These are phyloP conservation scores for Penicillium fimorum DNA, from an alignment of 495 filamentous ascomycete species.

Conservation along the genomic window DNA sequence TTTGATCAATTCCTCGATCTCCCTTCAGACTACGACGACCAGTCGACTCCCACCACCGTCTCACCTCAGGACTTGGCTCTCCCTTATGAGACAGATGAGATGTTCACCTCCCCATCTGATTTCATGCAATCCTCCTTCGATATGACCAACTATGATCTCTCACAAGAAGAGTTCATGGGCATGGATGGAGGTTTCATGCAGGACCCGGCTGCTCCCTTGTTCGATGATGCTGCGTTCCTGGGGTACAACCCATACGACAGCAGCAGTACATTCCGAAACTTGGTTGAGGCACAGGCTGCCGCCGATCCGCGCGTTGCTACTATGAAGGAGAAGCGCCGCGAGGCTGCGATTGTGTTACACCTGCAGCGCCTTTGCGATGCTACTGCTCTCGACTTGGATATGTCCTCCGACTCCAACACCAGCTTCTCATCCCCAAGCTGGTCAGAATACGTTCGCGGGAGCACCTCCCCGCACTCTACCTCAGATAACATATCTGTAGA, in stretches of 20 bases:
- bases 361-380: slow-evolving; percentile 40
- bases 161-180: slow-evolving; percentile 24
- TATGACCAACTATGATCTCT: slow-evolving; percentile 26
- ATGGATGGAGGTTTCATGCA: slow-evolving; percentile 25
- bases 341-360: slow-evolving; percentile 45
- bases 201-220: slow-evolving; percentile 22
- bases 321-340: slow-evolving; percentile 45
- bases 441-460: slow-evolving; percentile 35
- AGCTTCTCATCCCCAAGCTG: slow-evolving; percentile 40
- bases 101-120: slow-evolving; percentile 22
- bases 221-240: slow-evolving; percentile 29
- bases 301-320: slow-evolving; percentile 34
- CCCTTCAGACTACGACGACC: slow-evolving; percentile 32
- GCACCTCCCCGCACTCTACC: slow-evolving; percentile 27
- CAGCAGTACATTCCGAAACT: slow-evolving; percentile 30
- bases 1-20: slow-evolving; percentile 43
- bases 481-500: slow-evolving; percentile 18
- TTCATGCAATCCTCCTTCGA: slow-evolving; percentile 30
- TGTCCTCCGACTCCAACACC: slow-evolving; percentile 35
- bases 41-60: slow-evolving; percentile 35
- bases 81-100: slow-evolving; percentile 27
- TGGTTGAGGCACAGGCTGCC: slow-evolving; percentile 44
- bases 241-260: slow-evolving; percentile 23
- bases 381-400: slow-evolving; percentile 29
- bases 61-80: slow-evolving; percentile 36